Conservation (phyloP, 164 flowering plant species). For the Sextonia rubra region DNA sequence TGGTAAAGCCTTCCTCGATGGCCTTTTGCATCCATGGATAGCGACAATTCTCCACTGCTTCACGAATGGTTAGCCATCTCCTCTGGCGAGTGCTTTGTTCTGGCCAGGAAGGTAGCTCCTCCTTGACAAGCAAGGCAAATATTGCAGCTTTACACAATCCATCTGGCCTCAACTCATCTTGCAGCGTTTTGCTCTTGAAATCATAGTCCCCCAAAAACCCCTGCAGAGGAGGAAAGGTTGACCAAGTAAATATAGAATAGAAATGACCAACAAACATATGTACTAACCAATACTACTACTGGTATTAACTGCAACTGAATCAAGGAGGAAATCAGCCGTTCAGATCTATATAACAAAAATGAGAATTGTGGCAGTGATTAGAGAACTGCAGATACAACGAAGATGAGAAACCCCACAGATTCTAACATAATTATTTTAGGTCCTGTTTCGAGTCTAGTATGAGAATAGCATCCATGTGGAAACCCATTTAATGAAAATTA, state of each 20-base stretch:
- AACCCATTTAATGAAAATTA: no score
- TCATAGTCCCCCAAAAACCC: constrained; percentile 43
- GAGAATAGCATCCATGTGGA: no score
- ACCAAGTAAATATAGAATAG: background rate
- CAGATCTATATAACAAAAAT: no score
- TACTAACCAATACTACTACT: background rate
- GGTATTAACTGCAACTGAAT: no score
- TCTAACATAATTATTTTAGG: no score
- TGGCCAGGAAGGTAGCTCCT: constrained; percentile 64
- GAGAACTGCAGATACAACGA: no score
- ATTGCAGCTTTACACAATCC: constrained; percentile 67
- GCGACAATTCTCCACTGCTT: constrained; percentile 47
- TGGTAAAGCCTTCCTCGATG: constrained; percentile 37
- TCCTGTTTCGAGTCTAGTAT: no score
- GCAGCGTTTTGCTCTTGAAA: constrained; percentile 70
- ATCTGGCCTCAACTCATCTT: constrained; percentile 61
- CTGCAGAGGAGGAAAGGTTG: constrained; percentile 15
- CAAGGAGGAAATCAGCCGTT: no score
- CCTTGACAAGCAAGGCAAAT: constrained; percentile 60
- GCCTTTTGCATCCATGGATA: constrained; percentile 72
- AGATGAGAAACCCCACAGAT: no score
- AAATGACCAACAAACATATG: no score
- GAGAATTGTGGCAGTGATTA: no score
- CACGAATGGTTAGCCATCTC: constrained; percentile 53
- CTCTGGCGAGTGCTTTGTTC: constrained; percentile 54